A percentile compares a stretch with the other conserved stretches of the same genome.
Conservation (phyloP, 306 rosid genomes). For the Prosopis cineraria region DNA sequence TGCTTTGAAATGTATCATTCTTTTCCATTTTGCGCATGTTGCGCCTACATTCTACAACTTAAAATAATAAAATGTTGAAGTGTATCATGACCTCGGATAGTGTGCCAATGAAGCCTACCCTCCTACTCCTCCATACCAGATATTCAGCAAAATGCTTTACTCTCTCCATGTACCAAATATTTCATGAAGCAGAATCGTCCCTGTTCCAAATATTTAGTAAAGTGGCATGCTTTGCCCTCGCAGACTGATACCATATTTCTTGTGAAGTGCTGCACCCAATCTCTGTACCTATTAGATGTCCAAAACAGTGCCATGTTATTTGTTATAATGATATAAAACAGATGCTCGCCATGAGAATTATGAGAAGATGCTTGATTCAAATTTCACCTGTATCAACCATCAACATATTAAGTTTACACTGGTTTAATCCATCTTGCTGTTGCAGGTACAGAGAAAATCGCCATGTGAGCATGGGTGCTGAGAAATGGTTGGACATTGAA, state of each 20-base stretch:
- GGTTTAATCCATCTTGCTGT: slow-evolving; percentile 17
- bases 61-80: not conserved
- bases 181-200: not conserved
- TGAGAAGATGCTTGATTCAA: slow-evolving; percentile 1
- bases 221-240: not conserved
- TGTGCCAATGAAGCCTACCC: not conserved
- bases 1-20: not conserved
- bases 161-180: not conserved
- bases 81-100: not conserved
- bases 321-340: not conserved
- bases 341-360: not conserved
- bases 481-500: slow-evolving; percentile 99
- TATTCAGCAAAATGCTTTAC: not conserved
- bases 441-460: slow-evolving; percentile 91
- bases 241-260: not conserved
- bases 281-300: not conserved
- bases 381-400: not conserved
- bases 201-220: not conserved
- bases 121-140: not conserved
- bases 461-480: slow-evolving; percentile 99
- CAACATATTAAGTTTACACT: slow-evolving; percentile 6
- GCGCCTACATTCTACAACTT: not conserved
- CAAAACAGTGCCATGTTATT: not conserved
- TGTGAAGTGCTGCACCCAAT: too few relatives aligned
- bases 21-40: not conserved